phyloP scores from a whole-genome alignment of 257 asterid genomes.

The Marsdenia floribunda region DNA sequence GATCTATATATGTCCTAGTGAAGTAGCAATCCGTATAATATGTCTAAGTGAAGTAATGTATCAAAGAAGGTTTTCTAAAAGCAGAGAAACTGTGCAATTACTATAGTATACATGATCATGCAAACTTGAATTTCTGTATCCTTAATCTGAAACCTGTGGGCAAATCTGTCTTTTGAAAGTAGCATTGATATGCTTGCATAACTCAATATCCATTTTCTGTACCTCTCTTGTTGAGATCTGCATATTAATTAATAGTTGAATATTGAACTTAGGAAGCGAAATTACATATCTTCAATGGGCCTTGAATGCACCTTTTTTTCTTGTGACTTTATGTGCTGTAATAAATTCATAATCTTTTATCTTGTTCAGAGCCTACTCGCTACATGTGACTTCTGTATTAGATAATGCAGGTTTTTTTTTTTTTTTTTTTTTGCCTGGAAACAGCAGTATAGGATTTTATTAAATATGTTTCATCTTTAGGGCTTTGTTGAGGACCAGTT shows the following conservation, averaged over 20 bases:
- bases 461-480: slow-evolving; percentile 30
- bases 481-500: slow-evolving; percentile 99
- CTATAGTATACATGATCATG: not conserved
- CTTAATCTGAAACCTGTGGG: not conserved
- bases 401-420: slow-evolving; percentile 6
- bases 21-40: not conserved
- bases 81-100: not conserved
- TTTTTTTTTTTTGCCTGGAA: not conserved
- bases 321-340: not conserved
- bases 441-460: not conserved
- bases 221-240: not conserved
- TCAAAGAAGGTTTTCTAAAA: not conserved
- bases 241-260: not conserved
- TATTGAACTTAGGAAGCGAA: not conserved
- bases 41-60: not conserved
- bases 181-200: not conserved
- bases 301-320: too few species aligned
- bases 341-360: slow-evolving; percentile 1
- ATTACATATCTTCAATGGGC: not conserved
- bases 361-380: not conserved
- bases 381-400: not conserved
- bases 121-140: not conserved
- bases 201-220: not conserved
- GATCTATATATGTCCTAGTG: not conserved
- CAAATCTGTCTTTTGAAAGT: not conserved